Conservation (phyloP, 2,329 filamentous ascomycete species). For the Helicocarpus griseus region DNA sequence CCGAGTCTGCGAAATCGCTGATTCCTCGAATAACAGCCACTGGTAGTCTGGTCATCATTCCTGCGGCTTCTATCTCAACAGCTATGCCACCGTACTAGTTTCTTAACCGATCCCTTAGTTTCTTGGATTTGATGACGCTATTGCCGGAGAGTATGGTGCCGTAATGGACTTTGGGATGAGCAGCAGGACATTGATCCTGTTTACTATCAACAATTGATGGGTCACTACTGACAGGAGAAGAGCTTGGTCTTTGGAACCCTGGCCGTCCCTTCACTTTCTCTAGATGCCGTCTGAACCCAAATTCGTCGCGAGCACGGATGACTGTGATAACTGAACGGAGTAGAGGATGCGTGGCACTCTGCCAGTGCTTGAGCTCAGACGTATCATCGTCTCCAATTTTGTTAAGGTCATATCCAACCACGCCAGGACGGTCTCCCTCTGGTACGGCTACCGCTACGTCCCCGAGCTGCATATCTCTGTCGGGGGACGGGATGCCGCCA, state of each 20-base stretch:
- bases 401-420: background rate
- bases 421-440: background rate
- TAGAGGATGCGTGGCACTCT: background rate
- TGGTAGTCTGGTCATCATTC: background rate
- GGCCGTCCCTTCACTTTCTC: background rate
- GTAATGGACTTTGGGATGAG: constrained; percentile 23
- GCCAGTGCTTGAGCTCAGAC: constrained; percentile 11
- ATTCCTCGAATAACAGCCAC: background rate
- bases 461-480: constrained; percentile 12
- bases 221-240: background rate
- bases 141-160: constrained; percentile 28
- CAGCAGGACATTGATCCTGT: background rate
- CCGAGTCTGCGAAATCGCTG: background rate
- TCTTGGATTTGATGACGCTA: constrained; percentile 21
- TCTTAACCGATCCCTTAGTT: constrained; percentile 17
- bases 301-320: background rate
- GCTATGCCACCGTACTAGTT: background rate
- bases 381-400: background rate
- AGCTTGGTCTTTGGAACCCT: background rate
- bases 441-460: constrained; percentile 10
- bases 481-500: constrained; percentile 10
- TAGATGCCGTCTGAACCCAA: background rate
- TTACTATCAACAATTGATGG: background rate
- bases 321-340: background rate
- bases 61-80: background rate